Evolutionary conservation across 129 eudicot genomes (phyloP).

Genomic region (Gnaphalium uliginosum): DNA sequence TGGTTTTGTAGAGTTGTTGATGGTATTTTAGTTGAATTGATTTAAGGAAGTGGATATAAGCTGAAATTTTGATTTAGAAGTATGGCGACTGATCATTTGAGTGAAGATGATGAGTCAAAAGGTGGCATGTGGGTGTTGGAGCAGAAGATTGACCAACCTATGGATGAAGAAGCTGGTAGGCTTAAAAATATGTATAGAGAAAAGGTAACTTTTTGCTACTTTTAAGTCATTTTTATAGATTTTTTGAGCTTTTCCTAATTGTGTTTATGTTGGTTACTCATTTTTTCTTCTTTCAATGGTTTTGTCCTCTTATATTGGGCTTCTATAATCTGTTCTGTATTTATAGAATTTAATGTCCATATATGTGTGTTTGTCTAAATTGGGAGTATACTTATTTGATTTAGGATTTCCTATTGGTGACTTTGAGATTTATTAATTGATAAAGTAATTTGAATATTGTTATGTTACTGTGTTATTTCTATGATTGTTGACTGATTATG

Average conservation of each 20-base stretch:
- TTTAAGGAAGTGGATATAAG: constrained; percentile 6
- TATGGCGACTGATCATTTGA: constrained; percentile 51
- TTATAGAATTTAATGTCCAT: neutral
- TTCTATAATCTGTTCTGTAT: neutral
- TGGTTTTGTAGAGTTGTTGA: neutral
- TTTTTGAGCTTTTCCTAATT: constrained; percentile 11
- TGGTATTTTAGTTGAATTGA: neutral
- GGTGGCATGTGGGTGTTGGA: constrained; percentile 96
- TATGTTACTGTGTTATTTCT: constrained; percentile 17
- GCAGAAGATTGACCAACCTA: constrained; percentile 93
- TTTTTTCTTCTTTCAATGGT: neutral
- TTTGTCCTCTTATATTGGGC: neutral
- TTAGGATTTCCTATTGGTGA: constrained; percentile 16
- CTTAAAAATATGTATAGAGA: constrained; percentile 76
- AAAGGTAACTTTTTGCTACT: constrained; percentile 49
- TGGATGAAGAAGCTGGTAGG: constrained; percentile 97
- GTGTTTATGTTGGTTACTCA: neutral
- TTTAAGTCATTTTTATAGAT: neutral
- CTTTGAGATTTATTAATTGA: constrained; percentile 15
- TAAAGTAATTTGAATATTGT: constrained; percentile 24
- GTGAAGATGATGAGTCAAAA: constrained; percentile 54
- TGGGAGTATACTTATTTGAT: constrained; percentile 10
- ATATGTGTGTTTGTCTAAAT: constrained; percentile 19
- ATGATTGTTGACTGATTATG: constrained; percentile 12
- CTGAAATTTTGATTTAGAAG: neutral